Evolutionary conservation across 257 asterid genomes (phyloP), one percentile per base, ranked within the genome.

Genomic region (Orobanche coerulescens): DNA sequence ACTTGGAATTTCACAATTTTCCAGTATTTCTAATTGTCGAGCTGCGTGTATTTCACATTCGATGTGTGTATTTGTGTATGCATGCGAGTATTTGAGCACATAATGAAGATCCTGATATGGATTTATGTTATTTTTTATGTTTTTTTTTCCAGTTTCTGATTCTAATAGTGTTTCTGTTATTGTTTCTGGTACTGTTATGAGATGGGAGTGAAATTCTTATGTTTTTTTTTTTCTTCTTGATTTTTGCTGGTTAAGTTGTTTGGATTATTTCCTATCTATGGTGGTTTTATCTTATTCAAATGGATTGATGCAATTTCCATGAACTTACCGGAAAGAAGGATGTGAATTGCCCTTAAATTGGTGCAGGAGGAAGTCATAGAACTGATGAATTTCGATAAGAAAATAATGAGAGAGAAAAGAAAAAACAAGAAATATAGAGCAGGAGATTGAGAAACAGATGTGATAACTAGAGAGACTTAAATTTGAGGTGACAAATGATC

Each of bases 81-180:
- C 63, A 18, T 58, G 67, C 11, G 22, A 22, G 24, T 60, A 14
- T 33, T 55, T 46, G 50, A 43, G 30, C 9, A 25, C 49, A 25
- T 39, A n/a, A 23, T 24, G 16, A 25, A 4, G 14, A 39, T 51
- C n/a, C 16, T 59, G 71, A 42, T 58, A 55, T n/a, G 47, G 47
- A 11, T 14, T 61, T 26, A 60, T 24, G 44, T 31, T 48, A 9
- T 61, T 16, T 31, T 24, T 2, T n/a, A 1, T 26, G 19, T 4
- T n/a, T 9, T 36, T 13, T 54, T 18, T 19, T 65, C 12, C 25
- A 40, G 47, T 7, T 26, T 12, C 55, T 30, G 36, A 9, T 2
- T 44, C 6, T 4, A 5, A 7, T 37, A 5, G 11, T 37, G 14
- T 66, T 15, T 24, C 15, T n/a, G n/a, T n/a, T n/a, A n/a, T n/a